Evolutionary conservation across 2,329 filamentous ascomycete genomes (phyloP).

Genomic region (Claviceps purpurea): DNA sequence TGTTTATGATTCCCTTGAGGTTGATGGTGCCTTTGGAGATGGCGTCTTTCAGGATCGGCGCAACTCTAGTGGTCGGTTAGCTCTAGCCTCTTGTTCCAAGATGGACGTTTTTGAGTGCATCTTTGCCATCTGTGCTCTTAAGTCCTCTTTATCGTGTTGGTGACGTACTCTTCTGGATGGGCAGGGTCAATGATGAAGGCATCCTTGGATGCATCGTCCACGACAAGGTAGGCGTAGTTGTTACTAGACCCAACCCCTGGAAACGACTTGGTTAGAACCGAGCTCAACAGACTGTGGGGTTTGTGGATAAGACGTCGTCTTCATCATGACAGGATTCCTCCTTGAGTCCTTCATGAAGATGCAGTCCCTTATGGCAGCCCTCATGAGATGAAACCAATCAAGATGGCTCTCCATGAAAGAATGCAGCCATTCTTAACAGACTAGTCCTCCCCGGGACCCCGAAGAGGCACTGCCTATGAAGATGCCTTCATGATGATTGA

Average conservation of each 20-base stretch:
- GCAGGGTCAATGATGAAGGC: constrained; percentile 71
- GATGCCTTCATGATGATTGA: no score
- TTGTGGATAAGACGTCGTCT: no score
- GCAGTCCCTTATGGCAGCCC: no score
- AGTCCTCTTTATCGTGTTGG: not conserved
- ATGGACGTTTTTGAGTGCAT: not conserved
- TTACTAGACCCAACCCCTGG: constrained; percentile 59
- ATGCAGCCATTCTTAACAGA: no score
- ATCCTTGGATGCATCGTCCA: constrained; percentile 67
- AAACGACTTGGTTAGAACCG: not conserved
- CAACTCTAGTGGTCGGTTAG: constrained; percentile 29
- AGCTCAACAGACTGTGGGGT: not conserved
- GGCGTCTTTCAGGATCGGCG: constrained; percentile 57
- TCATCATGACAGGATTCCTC: not conserved
- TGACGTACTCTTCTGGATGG: constrained; percentile 57
- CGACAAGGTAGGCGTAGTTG: constrained; percentile 76
- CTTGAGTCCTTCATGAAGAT: not conserved
- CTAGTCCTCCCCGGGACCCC: no score
- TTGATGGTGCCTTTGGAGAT: constrained; percentile 62
- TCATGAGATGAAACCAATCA: no score
- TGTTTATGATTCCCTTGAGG: constrained; percentile 83
- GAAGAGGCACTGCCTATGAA: no score
- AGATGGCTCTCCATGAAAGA: no score
- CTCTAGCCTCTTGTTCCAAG: not conserved
- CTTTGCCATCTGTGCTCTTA: not conserved